A percentile compares a stretch with the other conserved stretches of the same genome.
Evolutionary conservation across 495 filamentous ascomycete species (phyloP).

Genomic region (Hyphodiscus hymeniophilus): DNA sequence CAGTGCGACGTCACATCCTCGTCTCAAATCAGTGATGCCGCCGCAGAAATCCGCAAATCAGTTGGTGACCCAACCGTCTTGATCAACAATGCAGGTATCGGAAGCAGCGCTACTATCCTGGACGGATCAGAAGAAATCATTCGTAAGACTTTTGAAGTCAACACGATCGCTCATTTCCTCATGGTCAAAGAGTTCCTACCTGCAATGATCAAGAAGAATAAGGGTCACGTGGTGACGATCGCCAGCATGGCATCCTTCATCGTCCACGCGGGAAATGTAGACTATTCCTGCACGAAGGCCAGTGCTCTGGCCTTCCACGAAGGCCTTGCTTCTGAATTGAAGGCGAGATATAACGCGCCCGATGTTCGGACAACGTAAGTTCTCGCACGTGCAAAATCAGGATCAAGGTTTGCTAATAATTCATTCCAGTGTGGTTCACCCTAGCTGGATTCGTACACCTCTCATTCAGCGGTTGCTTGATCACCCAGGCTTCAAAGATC

Average conservation of each 20-base stretch:
- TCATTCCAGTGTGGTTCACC: constrained; percentile 11
- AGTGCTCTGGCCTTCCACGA: constrained; percentile 62
- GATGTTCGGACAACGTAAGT: constrained; percentile 59
- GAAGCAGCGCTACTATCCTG: constrained; percentile 51
- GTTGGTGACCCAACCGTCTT: constrained; percentile 60
- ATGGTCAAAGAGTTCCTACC: constrained; percentile 59
- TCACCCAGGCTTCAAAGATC: constrained; percentile 35
- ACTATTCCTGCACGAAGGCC: constrained; percentile 61
- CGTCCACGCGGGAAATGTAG: constrained; percentile 52
- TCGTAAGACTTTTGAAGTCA: constrained; percentile 60
- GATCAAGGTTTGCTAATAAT: constrained; percentile 29
- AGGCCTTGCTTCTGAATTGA: constrained; percentile 55
- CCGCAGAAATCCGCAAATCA: constrained; percentile 39
- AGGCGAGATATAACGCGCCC: constrained; percentile 49
- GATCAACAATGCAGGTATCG: constrained; percentile 69
- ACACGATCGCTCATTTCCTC: constrained; percentile 59
- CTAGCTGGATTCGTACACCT: constrained; percentile 16
- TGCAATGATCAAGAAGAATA: constrained; percentile 51
- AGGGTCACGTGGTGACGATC: constrained; percentile 67
- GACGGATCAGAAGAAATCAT: constrained; percentile 43
- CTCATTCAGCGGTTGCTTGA: constrained; percentile 4
- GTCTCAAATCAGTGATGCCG: constrained; percentile 35
- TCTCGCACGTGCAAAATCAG: neutral
- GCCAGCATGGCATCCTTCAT: constrained; percentile 48
- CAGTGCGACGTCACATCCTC: constrained; percentile 53